These are phyloP conservation scores for Chenopodium suecicum DNA, from an alignment of 148 eudicot genomes.

Conservation along the genomic window DNA sequence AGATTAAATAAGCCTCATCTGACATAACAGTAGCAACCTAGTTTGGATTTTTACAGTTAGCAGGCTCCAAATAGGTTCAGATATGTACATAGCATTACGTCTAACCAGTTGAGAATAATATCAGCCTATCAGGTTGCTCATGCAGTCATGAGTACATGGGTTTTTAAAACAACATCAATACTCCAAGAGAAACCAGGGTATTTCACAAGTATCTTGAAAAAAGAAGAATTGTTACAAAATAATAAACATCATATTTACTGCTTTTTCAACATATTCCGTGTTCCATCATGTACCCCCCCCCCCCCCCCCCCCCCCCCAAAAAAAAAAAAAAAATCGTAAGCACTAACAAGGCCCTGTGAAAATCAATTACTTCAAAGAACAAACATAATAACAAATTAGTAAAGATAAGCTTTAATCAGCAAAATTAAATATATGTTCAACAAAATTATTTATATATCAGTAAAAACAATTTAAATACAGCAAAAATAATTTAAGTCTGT, in stretches of 20 bases:
- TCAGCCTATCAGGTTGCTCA: not conserved
- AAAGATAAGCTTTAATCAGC: too few relatives aligned
- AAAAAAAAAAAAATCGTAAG: not conserved
- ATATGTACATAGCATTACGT: not conserved
- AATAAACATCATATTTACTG: not conserved
- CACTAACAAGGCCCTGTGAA: not conserved
- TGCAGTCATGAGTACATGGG: not conserved
- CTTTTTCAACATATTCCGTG: too few relatives aligned
- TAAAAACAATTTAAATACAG: too few relatives aligned
- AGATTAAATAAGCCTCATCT: not conserved
- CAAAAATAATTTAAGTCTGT: too few relatives aligned
- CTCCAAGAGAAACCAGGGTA: not conserved
- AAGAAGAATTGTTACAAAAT: not conserved
- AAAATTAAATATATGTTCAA: too few relatives aligned
- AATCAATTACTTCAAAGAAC: too few relatives aligned
- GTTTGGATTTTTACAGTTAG: not conserved
- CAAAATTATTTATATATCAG: too few relatives aligned
- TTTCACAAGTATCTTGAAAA: not conserved
- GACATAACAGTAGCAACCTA: not conserved
- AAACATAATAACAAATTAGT: too few relatives aligned
- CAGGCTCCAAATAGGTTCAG: not conserved
- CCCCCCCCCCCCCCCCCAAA: too few relatives aligned
- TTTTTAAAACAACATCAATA: not conserved
- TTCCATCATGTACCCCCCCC: too few relatives aligned
- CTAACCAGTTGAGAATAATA: constrained; percentile 10